These are phyloP conservation scores for Penicillium arizonense DNA, from an alignment of 495 filamentous ascomycete species.

Conservation along the genomic window DNA sequence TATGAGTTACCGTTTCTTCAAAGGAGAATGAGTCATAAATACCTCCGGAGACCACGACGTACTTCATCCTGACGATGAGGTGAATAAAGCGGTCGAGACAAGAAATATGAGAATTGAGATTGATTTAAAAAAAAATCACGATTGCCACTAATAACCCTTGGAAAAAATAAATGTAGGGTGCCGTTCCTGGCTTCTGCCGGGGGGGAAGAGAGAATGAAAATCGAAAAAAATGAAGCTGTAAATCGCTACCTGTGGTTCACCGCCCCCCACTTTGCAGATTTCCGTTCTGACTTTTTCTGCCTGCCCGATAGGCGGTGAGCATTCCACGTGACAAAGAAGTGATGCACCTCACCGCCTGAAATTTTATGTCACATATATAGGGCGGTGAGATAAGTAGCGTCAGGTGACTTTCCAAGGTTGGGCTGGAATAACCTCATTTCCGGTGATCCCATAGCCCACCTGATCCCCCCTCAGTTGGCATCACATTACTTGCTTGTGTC, in stretches of 20 bases:
- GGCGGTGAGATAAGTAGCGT: constrained; percentile 12
- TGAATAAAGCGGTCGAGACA: background rate
- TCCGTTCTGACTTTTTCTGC: constrained; percentile 16
- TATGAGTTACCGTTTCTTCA: constrained; percentile 3
- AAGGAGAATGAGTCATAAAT: constrained; percentile 4
- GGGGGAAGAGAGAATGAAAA: constrained; percentile 15
- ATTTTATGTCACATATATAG: background rate
- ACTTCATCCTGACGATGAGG: constrained; percentile 19
- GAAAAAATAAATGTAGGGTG: constrained; percentile 20
- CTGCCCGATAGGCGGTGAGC: constrained; percentile 6
- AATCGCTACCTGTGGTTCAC: constrained; percentile 9
- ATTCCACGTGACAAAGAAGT: background rate
- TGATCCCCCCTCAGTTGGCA: constrained; percentile 6
- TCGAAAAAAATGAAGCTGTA: constrained; percentile 9
- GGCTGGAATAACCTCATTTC: constrained; percentile 31
- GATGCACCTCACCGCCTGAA: constrained; percentile 1
- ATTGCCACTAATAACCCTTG: background rate
- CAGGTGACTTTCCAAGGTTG: constrained; percentile 19
- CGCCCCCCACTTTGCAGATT: constrained; percentile 19
- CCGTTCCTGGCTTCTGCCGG: constrained; percentile 19
- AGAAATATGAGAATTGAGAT: background rate
- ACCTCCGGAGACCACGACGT: constrained; percentile 28
- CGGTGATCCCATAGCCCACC: constrained; percentile 3
- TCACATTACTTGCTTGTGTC: constrained; percentile 6
- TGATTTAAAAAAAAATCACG: constrained; percentile 1